Evolutionary conservation across 192 early-diverging fungal genomes (phyloP).

Genomic region (Backusella luteola): DNA sequence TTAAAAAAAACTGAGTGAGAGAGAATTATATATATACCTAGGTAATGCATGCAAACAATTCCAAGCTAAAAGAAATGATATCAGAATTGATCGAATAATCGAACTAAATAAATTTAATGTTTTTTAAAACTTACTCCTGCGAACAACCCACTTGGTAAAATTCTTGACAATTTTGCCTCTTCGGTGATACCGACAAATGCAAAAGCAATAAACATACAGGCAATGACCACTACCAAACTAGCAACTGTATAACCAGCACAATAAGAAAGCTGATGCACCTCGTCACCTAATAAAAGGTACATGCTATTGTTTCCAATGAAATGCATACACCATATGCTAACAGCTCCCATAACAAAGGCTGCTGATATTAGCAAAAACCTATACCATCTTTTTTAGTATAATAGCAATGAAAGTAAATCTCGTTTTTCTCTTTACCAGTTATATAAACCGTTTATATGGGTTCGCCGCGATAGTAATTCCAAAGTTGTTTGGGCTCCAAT

Average conservation of each 20-base stretch:
- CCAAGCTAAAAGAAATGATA: constrained; percentile 19
- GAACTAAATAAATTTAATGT: background rate
- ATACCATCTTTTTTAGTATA: background rate
- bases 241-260: constrained; percentile 29
- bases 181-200: constrained; percentile 32
- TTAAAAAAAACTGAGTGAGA: background rate
- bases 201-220: constrained; percentile 36
- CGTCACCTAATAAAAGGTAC: constrained; percentile 9
- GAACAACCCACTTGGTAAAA: constrained; percentile 34
- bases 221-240: constrained; percentile 31
- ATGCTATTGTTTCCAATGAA: constrained; percentile 42
- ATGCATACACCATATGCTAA: constrained; percentile 45
- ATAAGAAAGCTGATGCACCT: constrained; percentile 29
- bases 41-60: constrained; percentile 40
- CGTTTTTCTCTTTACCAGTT: constrained; percentile 25
- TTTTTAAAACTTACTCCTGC: constrained; percentile 29
- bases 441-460: constrained; percentile 29
- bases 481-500: constrained; percentile 41
- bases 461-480: constrained; percentile 38
- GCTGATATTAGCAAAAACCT: constrained; percentile 35
- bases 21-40: constrained; percentile 16
- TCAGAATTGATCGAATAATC: background rate
- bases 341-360: constrained; percentile 41
- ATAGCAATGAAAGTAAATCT: background rate
- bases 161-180: constrained; percentile 28